Evolutionary conservation across 768 basidiomycete species (phyloP).

Genomic region (Boletales sp.): DNA sequence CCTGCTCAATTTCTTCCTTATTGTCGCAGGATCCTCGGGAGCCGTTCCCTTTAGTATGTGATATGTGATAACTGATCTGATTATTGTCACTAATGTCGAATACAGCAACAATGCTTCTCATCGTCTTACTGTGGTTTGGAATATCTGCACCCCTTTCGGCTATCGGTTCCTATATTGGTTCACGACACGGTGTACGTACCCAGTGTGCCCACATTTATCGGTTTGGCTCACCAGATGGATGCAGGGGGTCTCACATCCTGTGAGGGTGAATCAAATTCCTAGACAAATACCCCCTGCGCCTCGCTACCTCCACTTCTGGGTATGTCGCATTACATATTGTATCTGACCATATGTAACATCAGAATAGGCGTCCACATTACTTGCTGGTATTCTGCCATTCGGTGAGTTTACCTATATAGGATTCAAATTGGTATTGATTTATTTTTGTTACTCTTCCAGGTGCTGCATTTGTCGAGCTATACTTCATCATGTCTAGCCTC

Average conservation of each 20-base stretch:
- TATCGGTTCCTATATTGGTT: conserved; percentile 82
- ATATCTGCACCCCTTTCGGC: conserved; percentile 89
- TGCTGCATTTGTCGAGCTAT: conserved; percentile 93
- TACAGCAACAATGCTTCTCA: conserved; percentile 77
- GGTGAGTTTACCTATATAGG: conserved; percentile 41
- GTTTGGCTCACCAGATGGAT: conserved; percentile 7
- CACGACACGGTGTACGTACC: conserved; percentile 73
- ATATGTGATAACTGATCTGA: neutral
- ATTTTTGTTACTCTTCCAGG: conserved; percentile 39
- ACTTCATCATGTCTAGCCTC: conserved; percentile 85
- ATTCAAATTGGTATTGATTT: neutral
- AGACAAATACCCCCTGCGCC: conserved; percentile 91
- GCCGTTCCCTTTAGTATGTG: conserved; percentile 88
- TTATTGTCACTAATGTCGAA: neutral
- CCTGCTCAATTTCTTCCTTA: conserved; percentile 86
- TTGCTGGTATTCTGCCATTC: conserved; percentile 92
- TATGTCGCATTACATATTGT: conserved; percentile 31
- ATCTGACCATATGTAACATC: conserved; percentile 7
- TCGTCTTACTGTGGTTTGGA: conserved; percentile 87
- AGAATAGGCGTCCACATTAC: conserved; percentile 59
- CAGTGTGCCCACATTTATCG: neutral
- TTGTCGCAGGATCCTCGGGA: conserved; percentile 83
- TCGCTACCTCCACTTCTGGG: conserved; percentile 81
- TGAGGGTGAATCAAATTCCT: conserved; percentile 89
- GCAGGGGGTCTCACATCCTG: conserved; percentile 75